Evolutionary conservation across 441 rosid species (phyloP).

Genomic region (Adansonia rubrostipa): DNA sequence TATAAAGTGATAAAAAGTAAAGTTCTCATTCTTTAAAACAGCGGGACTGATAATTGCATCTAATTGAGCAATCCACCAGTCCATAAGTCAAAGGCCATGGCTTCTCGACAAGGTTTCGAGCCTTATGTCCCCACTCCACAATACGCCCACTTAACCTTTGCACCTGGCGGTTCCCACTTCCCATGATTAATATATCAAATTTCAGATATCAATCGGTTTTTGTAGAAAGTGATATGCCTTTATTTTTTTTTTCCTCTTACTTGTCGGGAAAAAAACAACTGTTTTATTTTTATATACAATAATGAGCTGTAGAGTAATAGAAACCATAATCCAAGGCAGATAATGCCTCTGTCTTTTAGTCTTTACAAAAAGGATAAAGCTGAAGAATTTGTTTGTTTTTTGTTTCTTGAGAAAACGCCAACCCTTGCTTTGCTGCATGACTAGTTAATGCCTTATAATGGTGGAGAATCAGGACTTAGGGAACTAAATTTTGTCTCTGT

Average conservation of each 20-base stretch:
- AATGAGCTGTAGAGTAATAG: background rate
- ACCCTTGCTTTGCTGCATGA: background rate
- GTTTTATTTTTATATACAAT: background rate
- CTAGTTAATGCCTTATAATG: background rate
- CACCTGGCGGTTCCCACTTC: slow-evolving; percentile 6
- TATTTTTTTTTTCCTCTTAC: background rate
- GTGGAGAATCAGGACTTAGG: background rate
- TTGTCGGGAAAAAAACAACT: background rate
- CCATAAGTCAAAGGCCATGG: background rate
- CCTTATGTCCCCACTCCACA: slow-evolving; percentile 1
- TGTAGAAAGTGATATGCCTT: background rate
- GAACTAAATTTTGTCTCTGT: background rate
- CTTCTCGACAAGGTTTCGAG: background rate
- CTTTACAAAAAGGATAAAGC: background rate
- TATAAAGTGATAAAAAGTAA: background rate
- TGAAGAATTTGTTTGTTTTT: background rate
- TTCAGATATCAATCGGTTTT: background rate
- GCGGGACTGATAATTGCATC: background rate
- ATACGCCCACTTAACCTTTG: background rate
- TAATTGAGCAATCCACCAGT: background rate
- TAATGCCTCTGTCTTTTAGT: background rate
- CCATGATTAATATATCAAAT: background rate
- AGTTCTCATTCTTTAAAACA: background rate
- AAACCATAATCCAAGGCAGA: background rate
- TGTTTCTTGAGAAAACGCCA: no score